Percentiles rank a stretch among this genome's conserved stretches.
Evolutionary conservation across 108 stramenopile genomes (phyloP).

Genomic region (Hondaea fermentalgiana): DNA sequence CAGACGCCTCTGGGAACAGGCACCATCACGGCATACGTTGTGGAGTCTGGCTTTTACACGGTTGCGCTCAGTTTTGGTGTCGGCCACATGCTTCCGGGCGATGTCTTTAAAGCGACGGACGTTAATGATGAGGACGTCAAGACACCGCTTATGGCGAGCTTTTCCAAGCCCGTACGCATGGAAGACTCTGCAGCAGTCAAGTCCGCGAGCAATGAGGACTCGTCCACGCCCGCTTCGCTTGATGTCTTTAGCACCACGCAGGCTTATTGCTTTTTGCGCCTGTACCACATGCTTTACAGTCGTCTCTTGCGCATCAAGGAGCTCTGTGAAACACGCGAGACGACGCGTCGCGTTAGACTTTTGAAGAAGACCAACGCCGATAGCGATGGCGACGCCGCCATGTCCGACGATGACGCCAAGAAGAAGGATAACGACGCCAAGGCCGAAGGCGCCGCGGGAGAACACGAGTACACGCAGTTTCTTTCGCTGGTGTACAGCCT

Average conservation of each 20-base stretch:
- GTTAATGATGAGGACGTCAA: not conserved
- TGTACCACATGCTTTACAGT: slow-evolving; percentile 39
- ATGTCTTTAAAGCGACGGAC: not conserved
- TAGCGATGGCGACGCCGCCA: not conserved
- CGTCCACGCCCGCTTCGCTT: not conserved
- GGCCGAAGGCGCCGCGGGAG: not conserved
- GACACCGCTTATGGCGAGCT: not conserved
- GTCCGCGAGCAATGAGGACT: not conserved
- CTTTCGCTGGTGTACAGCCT: slow-evolving; percentile 35
- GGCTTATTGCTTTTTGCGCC: slow-evolving; percentile 43
- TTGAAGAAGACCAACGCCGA: not conserved
- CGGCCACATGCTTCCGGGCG: not conserved
- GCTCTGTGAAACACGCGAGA: slow-evolving; percentile 19
- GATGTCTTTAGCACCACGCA: not conserved
- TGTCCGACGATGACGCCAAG: not conserved
- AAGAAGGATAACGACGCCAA: not conserved
- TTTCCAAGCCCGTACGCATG: not conserved
- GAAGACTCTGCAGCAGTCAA: not conserved
- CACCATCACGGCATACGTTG: not conserved
- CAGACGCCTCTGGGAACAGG: not conserved
- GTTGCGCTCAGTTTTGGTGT: not conserved
- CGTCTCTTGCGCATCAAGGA: slow-evolving; percentile 26
- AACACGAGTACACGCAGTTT: slow-evolving; percentile 31
- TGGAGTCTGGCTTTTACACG: not conserved
- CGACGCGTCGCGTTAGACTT: not conserved